phyloP scores from a whole-genome alignment of 169 alveolate species.

The Cryptosporidium felis region DNA sequence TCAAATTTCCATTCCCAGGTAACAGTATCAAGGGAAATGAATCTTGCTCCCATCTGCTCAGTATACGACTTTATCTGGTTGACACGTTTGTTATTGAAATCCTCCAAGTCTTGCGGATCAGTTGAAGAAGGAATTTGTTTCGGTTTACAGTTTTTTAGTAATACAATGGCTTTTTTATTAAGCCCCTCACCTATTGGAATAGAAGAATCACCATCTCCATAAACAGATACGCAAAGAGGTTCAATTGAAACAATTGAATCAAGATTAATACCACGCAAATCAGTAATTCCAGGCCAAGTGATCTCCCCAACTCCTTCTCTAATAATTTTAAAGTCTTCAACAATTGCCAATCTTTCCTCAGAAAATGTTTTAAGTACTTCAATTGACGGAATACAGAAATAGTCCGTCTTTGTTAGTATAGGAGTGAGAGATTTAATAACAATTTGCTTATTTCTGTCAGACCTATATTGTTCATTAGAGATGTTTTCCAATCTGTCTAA shows the following conservation, averaged over 20 bases:
- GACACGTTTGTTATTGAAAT: slow-evolving; percentile 8
- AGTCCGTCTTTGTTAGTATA: slow-evolving; percentile 75
- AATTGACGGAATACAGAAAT: slow-evolving; percentile 79
- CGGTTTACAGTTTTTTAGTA: slow-evolving; percentile 78
- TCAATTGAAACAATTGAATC: slow-evolving; percentile 78
- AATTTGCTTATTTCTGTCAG: slow-evolving; percentile 1
- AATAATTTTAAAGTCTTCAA: slow-evolving; percentile 78
- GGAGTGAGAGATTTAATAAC: slow-evolving; percentile 73
- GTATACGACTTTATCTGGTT: slow-evolving; percentile 44
- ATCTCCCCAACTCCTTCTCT: slow-evolving; percentile 82
- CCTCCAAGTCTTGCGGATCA: slow-evolving; percentile 26
- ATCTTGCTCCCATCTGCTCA: slow-evolving; percentile 71
- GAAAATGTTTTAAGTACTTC: slow-evolving; percentile 77
- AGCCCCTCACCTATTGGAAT: slow-evolving; percentile 79
- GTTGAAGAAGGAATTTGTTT: not conserved
- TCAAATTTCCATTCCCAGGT: slow-evolving; percentile 71
- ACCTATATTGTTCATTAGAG: not conserved
- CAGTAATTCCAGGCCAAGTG: slow-evolving; percentile 84
- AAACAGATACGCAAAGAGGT: slow-evolving; percentile 67
- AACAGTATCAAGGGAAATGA: slow-evolving; percentile 49
- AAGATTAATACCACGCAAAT: slow-evolving; percentile 80
- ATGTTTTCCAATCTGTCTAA: not conserved
- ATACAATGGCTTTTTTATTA: slow-evolving; percentile 77
- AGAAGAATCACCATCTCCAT: slow-evolving; percentile 62
- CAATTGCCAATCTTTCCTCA: slow-evolving; percentile 79